These are phyloP conservation scores for Coniella vitis DNA, from an alignment of 2,329 filamentous ascomycete genomes.

Conservation along the genomic window DNA sequence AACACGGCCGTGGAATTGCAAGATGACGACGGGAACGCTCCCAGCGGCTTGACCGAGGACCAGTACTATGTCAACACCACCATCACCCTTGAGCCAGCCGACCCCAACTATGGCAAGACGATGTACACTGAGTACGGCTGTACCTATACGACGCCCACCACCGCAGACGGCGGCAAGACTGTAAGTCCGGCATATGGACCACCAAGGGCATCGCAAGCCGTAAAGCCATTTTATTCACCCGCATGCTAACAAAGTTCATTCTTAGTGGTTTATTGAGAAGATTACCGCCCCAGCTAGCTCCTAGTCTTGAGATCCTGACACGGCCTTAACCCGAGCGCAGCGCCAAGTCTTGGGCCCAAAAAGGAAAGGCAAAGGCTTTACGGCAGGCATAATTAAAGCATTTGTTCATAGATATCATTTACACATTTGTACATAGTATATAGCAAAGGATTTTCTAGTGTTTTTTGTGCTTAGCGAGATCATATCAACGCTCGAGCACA, in stretches of 20 bases:
- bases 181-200: neutral
- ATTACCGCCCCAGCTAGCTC: slow-evolving; percentile 11
- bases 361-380: too few species aligned
- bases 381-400: too few species aligned
- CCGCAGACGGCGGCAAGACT: slow-evolving; percentile 8
- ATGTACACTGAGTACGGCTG: slow-evolving; percentile 7
- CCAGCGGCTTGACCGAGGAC: slow-evolving; percentile 11
- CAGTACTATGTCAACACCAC: slow-evolving; percentile 16
- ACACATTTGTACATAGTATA: too few species aligned
- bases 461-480: too few species aligned
- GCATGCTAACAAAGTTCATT: neutral
- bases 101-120: neutral
- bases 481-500: too few species aligned
- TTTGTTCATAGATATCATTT: too few species aligned
- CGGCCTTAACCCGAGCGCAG: too few species aligned
- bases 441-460: too few species aligned
- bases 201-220: neutral
- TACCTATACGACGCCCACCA: neutral
- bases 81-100: slow-evolving; percentile 9
- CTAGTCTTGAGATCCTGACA: too few species aligned
- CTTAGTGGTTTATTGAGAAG: slow-evolving; percentile 15
- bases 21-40: slow-evolving; percentile 4
- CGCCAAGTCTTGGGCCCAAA: too few species aligned
- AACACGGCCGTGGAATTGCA: slow-evolving; percentile 17
- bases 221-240: too few species aligned